Percentiles rank a stretch among this genome's conserved stretches.
phyloP scores from a whole-genome alignment of 176 grass and related monocot species.

The Urochloa ruziziensis region DNA sequence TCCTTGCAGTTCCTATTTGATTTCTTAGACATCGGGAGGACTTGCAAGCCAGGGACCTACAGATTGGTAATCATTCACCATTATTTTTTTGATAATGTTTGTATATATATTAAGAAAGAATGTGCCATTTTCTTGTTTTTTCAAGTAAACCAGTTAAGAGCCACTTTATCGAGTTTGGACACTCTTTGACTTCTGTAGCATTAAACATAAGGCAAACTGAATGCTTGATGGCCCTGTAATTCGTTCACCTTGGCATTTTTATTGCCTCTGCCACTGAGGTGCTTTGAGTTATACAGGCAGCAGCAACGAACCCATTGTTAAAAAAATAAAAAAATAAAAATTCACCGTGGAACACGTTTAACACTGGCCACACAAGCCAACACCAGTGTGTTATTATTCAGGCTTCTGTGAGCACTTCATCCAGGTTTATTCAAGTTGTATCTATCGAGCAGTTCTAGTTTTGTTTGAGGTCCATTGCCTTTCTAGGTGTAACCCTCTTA shows the following conservation, averaged over 20 bases:
- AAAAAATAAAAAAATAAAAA: too few species aligned
- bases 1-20: constrained; percentile 84
- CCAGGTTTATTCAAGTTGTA: neutral
- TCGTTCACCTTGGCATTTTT: neutral
- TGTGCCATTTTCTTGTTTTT: neutral
- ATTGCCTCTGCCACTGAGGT: neutral
- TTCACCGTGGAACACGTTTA: neutral
- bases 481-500: neutral
- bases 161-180: neutral
- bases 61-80: constrained; percentile 69
- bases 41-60: constrained; percentile 81
- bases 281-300: neutral
- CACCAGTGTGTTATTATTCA: neutral
- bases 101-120: neutral
- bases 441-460: neutral
- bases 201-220: neutral
- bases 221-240: neutral
- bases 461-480: neutral
- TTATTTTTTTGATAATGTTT: neutral
- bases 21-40: constrained; percentile 81
- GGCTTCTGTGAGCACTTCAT: neutral
- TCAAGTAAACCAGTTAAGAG: neutral
- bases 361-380: neutral
- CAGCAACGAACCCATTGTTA: neutral
- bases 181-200: neutral